Base-by-base conservation (phyloP, 345 rosid species). In the Cochlearia excelsa region DNA sequence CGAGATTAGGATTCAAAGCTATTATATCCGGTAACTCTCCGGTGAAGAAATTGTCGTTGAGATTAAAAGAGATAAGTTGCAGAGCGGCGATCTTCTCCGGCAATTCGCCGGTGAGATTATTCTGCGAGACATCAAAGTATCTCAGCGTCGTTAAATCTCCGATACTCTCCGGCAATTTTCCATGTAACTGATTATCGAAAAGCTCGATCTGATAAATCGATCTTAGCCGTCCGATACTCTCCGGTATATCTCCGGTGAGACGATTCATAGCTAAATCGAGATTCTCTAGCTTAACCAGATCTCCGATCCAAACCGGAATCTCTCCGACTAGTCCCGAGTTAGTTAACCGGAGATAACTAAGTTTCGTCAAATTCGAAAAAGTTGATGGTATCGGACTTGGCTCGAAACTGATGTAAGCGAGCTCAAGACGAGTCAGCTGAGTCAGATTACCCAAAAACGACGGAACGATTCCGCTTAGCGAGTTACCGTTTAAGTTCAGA, bases 101-200 rank as follows among this genome's bases (percentile, higher is more conserved):
- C 27, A 88, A 53, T 37, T 52, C 65, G 0, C 88, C 96, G 11
- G 78, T 70, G 57, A 88, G 84, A 40, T 46, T 74, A 69, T 88
- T 88, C 79, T 81, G 77, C 2, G 96, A 88, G 23, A 64, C 82
- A 49, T 88, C 96, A 5, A 88, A n/a, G 31, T 28, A 35, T 10
- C 38, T 74, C 27, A 88, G 60, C 26, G 53, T 38, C 2, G 61
- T 75, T 72, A 85, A 75, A 38, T 82, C 79, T 8, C 73, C 80
- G 37, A 88, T 61, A 58, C 73, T 38, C 62, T 67, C 87, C 4
- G 89, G 90, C 26, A 88, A 71, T 16, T 73, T 82, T 2, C 88
- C 82, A 0, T 66, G 57, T 30, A 88, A 52, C 7, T 33, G 42
- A 54, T 88, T 88, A 2, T 26, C 3, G 45, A 3, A 88, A 7